Evolutionary conservation across 208 protist species (phyloP), one percentile per base, ranked within the genome.

Genomic region (Naegleria gruberi): DNA sequence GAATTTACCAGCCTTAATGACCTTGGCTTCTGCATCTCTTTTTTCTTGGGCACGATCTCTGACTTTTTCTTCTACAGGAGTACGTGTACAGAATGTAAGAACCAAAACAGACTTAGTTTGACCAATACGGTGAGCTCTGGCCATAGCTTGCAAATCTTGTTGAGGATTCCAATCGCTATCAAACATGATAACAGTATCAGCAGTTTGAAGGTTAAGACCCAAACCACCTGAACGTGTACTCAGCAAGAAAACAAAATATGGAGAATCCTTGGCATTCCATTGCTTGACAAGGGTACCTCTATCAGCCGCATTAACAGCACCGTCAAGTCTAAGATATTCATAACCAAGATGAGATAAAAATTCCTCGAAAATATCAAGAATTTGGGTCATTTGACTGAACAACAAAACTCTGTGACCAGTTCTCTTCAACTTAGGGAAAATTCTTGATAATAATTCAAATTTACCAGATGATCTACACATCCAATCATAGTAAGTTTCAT

Each of bases 161-260:
- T 99, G 97, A 26, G 98, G 98, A 92, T 99, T 99, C 96, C 97
- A 99, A 92, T 99, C 97, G 3, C 94, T 92, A 91, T 99, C 98
- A 93, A 97, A 99, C 55, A 99, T 95, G 88, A 99, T 97, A 37
- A 98, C 98, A 40, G 96, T 97, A 93, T 98, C 97, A 10, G 97
- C 94, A 5, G 46, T 41, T 93, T 90, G 34, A 65, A 98, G 82
- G 89, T 98, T 98, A 44, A 98, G 89, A 46, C 97, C 97, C 10
- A 98, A 26, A 37, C 97, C 96, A 82, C 96, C 97, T 37, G 94
- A 92, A 26, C 95, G 89, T 26, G 97, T 98, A 12, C 93, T 95
- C 1, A 97, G 90, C 15, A 98, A 92, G 83, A 98, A 97, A 41
- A 95, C 44, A 91, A 96, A 96, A 41, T 95, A 91, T 4, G 44